These are phyloP conservation scores for Penicillium daleae DNA, from an alignment of 495 filamentous ascomycete genomes.

Conservation along the genomic window DNA sequence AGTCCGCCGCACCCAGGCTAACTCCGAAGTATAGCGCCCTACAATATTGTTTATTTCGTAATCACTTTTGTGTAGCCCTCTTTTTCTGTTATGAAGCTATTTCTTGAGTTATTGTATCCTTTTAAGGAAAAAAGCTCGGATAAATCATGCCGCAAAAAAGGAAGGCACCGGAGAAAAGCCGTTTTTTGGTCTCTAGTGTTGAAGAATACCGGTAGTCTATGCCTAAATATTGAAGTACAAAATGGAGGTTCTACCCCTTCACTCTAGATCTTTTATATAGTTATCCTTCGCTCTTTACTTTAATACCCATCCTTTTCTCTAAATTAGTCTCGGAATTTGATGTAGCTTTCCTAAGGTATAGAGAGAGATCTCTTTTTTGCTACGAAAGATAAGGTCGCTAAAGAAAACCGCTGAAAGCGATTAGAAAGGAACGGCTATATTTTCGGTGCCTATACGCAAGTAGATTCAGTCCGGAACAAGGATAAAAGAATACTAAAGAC, in stretches of 20 bases:
- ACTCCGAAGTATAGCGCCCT: not conserved
- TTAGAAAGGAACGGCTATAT: constrained; percentile 22
- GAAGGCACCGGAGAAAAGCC: constrained; percentile 3
- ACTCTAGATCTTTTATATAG: not conserved
- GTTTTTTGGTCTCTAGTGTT: constrained; percentile 3
- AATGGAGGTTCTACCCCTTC: constrained; percentile 2
- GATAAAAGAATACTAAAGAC: constrained; percentile 25
- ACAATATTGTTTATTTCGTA: constrained; percentile 9
- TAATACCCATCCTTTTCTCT: not conserved
- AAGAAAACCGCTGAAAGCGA: too few species aligned
- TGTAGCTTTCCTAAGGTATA: not conserved
- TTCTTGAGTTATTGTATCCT: constrained; percentile 7
- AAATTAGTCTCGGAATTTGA: not conserved
- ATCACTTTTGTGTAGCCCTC: constrained; percentile 8
- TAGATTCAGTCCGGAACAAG: constrained; percentile 19
- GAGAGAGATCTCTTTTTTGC: not conserved
- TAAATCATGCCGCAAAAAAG: constrained; percentile 7
- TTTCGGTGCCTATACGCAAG: constrained; percentile 20
- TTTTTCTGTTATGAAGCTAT: constrained; percentile 4
- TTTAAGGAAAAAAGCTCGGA: not conserved
- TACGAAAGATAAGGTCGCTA: constrained; percentile 1
- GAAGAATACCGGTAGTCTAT: not conserved
- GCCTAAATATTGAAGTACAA: constrained; percentile 5
- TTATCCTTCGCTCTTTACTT: not conserved
- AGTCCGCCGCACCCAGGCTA: constrained; percentile 2